Evolutionary conservation across 805 yeast species (phyloP).

Genomic region (Candida tallmaniae): DNA sequence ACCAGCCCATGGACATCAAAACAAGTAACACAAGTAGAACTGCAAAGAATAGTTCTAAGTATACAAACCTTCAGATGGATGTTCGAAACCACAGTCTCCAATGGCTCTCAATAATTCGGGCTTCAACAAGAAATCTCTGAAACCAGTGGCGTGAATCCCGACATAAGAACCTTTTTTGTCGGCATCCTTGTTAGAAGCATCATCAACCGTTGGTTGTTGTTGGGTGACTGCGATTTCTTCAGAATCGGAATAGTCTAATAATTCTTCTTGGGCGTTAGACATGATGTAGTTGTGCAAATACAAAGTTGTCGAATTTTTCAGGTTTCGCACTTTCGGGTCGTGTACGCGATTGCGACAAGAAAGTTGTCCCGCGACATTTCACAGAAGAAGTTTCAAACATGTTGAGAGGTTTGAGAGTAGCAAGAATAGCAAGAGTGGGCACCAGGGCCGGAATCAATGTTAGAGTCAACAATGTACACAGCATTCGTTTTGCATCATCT

Average conservation of each 20-base stretch:
- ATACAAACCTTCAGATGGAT: slow-evolving; percentile 95
- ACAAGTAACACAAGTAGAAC: too few species aligned
- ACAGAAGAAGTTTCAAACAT: neutral
- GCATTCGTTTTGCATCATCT: neutral
- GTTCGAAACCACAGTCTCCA: slow-evolving; percentile 99
- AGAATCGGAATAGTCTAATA: slow-evolving; percentile 96
- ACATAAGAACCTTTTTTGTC: slow-evolving; percentile 96
- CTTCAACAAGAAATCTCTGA: slow-evolving; percentile 94
- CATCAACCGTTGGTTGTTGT: slow-evolving; percentile 43
- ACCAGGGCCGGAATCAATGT: neutral
- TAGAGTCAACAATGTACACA: neutral
- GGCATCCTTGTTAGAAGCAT: slow-evolving; percentile 50
- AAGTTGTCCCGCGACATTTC: neutral
- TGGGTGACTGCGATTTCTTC: slow-evolving; percentile 81
- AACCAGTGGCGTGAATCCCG: slow-evolving; percentile 97
- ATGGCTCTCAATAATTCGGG: slow-evolving; percentile 97
- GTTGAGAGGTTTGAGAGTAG: neutral
- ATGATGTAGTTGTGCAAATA: slow-evolving; percentile 26
- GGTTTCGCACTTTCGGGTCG: neutral
- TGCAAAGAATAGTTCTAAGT: too few species aligned
- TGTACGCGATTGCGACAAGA: too few species aligned
- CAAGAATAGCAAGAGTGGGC: neutral
- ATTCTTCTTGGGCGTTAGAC: slow-evolving; percentile 99
- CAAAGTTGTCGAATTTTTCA: neutral
- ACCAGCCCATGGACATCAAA: too few species aligned